Base-by-base conservation (phyloP, 495 filamentous ascomycete species). In the Aspergillus nidulans region DNA sequence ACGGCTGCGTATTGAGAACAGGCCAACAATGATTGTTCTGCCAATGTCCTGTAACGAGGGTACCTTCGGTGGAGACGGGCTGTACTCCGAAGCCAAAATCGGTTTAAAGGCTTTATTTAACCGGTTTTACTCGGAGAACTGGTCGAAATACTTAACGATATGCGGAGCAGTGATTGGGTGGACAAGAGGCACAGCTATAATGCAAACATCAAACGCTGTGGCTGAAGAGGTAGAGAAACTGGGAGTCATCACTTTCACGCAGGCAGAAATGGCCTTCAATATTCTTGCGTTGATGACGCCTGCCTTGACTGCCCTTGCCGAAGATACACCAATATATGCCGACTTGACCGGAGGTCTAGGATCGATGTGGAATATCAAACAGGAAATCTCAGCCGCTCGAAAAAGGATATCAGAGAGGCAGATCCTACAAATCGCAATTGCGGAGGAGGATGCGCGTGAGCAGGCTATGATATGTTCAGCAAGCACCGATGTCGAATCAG, bases 191-290 rank as follows among this genome's bases (percentile, higher is more conserved):
- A 99, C 94, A 53, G 91, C 95, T 60, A 81, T 99, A 55, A 99
- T 99, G 94, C 87, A 86, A 61, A 90, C 88, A 59, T 97, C 97
- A 75, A 97, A 99, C 69, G 83, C 95, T 61, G 88, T 97, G 48
- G 92, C 94, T 10, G 91, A 96, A 69, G 95, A 92, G 53, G 85
- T 99, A 47, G 94, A 99, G 76, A 87, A 86, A 55, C 89, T 91
- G 62, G 94, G 95, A 63, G 94, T 97, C 8, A 88, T 94, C 56
- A 99, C 94, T 2, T 99, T 99, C 77, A 96, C 94, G n/a, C 95
- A 97, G 72, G 88, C 91, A 61, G 94, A 99, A 72, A 99, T 99
- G 94, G 94, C 95, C 1, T 97, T 97, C 81, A 97, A 99, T 69
- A 78, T 99, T 48, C 84, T 99, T 25, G 91, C 91, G 47, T 81